phyloP scores from a whole-genome alignment of 75 land plant species.

The Adiantum capillusveneris region DNA sequence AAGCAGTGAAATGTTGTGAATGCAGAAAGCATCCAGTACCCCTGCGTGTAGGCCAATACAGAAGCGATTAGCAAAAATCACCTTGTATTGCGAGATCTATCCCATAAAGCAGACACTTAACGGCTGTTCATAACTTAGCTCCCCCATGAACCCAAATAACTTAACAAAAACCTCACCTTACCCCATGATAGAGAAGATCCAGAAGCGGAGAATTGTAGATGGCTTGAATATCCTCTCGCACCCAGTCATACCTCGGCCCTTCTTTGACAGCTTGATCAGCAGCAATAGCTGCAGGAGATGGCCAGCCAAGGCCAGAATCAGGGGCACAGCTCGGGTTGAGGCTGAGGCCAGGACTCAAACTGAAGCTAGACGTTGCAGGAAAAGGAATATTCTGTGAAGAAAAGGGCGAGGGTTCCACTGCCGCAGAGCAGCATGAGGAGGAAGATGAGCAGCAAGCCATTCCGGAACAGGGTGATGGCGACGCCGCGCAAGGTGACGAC shows the following conservation, averaged over 20 bases:
- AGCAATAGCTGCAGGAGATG: constrained; percentile 61
- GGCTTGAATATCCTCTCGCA: constrained; percentile 56
- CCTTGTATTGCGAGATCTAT: no score
- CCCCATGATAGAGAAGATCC: constrained; percentile 92
- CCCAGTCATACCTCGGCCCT: constrained; percentile 82
- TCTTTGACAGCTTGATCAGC: constrained; percentile 59
- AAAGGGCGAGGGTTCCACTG: no score
- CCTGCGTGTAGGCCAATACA: no score
- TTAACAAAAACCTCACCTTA: constrained; percentile 8
- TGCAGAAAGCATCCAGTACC: no score
- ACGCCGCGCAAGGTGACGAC: neutral
- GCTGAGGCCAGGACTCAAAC: no score
- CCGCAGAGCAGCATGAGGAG: no score
- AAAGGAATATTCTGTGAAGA: neutral
- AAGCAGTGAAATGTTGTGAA: no score
- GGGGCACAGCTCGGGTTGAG: neutral
- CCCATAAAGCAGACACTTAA: no score
- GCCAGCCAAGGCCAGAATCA: constrained; percentile 4
- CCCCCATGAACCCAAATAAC: no score
- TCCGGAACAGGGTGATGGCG: constrained; percentile 1
- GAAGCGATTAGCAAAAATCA: no score
- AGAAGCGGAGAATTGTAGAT: constrained; percentile 93
- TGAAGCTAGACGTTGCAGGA: neutral
- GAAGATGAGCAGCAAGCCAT: neutral
- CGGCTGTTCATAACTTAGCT: constrained; percentile 1